These are phyloP conservation scores for Talaromyces amestolkiae DNA, from an alignment of 2,329 filamentous ascomycete genomes.

Conservation along the genomic window DNA sequence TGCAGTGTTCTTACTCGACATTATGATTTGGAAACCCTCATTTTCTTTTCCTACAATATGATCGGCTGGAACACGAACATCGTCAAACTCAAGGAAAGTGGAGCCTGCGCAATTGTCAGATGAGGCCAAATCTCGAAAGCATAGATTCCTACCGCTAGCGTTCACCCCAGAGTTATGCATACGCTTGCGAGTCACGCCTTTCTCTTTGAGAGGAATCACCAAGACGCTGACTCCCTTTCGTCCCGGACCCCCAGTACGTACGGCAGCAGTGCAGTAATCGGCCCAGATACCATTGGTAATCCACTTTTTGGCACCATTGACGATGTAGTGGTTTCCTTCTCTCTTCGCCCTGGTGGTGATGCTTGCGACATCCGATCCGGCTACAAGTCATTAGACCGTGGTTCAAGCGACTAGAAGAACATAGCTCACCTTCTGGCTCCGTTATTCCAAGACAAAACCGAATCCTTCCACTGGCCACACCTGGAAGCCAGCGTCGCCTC, in stretches of 20 bases:
- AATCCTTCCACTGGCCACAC: constrained; percentile 57
- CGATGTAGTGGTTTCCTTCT: constrained; percentile 55
- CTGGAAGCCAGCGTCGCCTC: constrained; percentile 58
- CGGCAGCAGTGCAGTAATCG: constrained; percentile 61
- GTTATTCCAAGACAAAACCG: constrained; percentile 65
- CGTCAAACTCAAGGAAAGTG: constrained; percentile 67
- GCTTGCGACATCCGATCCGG: constrained; percentile 63
- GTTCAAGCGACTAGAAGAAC: not conserved
- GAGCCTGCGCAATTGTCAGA: constrained; percentile 36
- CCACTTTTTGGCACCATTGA: constrained; percentile 69
- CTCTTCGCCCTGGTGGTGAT: constrained; percentile 59
- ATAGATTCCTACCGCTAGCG: constrained; percentile 51
- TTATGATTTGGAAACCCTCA: constrained; percentile 68
- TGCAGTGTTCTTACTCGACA: constrained; percentile 53
- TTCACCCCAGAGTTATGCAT: constrained; percentile 67
- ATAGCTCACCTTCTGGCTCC: constrained; percentile 55
- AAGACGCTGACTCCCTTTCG: constrained; percentile 56
- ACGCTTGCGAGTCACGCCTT: constrained; percentile 47
- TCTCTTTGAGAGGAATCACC: constrained; percentile 52
- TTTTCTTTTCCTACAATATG: constrained; percentile 70
- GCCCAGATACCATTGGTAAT: constrained; percentile 63
- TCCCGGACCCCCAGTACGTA: constrained; percentile 57
- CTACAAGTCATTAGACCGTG: constrained; percentile 28
- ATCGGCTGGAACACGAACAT: constrained; percentile 66
- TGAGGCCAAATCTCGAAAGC: not conserved